phyloP scores from a whole-genome alignment of 2,329 filamentous ascomycete genomes.

The Geoglossum cookeanum region DNA sequence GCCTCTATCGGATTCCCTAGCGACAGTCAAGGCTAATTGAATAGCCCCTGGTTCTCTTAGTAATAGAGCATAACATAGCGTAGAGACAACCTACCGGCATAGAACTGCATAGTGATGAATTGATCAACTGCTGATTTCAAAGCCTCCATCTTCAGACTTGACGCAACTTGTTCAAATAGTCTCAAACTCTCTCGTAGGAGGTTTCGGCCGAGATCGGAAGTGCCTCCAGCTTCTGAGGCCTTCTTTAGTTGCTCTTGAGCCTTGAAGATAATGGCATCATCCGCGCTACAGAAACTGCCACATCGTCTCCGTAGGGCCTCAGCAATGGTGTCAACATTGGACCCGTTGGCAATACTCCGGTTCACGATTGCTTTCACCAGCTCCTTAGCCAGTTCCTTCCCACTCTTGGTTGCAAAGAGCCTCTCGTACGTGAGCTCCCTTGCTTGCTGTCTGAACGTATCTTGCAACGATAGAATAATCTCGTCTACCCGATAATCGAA shows the following conservation, averaged over 20 bases:
- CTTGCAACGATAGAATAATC: slow-evolving; percentile 60
- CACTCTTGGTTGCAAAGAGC: slow-evolving; percentile 60
- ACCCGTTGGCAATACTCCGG: slow-evolving; percentile 87
- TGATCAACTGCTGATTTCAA: slow-evolving; percentile 58
- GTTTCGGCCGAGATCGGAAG: slow-evolving; percentile 56
- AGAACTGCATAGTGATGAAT: slow-evolving; percentile 71
- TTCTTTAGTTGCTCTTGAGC: slow-evolving; percentile 87
- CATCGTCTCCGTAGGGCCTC: slow-evolving; percentile 84
- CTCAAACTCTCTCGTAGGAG: slow-evolving; percentile 76
- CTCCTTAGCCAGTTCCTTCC: slow-evolving; percentile 79
- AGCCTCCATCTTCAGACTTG: slow-evolving; percentile 62
- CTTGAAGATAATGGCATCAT: slow-evolving; percentile 97
- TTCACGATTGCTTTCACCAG: slow-evolving; percentile 97
- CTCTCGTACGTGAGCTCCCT: slow-evolving; percentile 68
- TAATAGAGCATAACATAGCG: not conserved
- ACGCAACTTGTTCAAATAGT: slow-evolving; percentile 76
- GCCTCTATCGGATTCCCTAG: slow-evolving; percentile 66
- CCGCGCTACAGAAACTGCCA: slow-evolving; percentile 91
- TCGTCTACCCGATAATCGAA: slow-evolving; percentile 89
- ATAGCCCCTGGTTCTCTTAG: slow-evolving; percentile 41
- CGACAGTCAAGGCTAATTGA: slow-evolving; percentile 66
- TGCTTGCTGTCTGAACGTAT: slow-evolving; percentile 47
- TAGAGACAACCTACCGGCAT: slow-evolving; percentile 37
- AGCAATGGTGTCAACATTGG: slow-evolving; percentile 92
- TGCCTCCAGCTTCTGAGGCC: slow-evolving; percentile 57